Evolutionary conservation across 306 rosid genomes (phyloP).

Genomic region (Inga oerstediana): DNA sequence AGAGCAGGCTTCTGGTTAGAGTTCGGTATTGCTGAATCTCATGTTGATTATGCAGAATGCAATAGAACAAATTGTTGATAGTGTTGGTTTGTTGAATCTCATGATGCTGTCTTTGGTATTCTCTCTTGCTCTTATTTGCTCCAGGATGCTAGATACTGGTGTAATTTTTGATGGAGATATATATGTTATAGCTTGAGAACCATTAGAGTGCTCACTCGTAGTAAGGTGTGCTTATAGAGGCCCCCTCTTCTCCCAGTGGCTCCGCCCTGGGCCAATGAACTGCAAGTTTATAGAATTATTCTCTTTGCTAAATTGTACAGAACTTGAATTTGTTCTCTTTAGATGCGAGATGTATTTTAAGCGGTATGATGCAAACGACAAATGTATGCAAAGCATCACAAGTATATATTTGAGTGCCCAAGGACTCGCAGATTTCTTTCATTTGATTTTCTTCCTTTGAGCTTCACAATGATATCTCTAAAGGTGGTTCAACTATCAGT

Average conservation of each 20-base stretch:
- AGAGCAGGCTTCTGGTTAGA: conserved; percentile 31
- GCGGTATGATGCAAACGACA: conserved; percentile 36
- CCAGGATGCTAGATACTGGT: conserved; percentile 29
- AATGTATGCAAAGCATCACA: conserved; percentile 34
- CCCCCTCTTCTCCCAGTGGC: conserved; percentile 31
- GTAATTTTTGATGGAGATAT: conserved; percentile 37
- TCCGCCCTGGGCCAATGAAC: conserved; percentile 28
- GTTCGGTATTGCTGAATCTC: conserved; percentile 24
- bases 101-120: conserved; percentile 34
- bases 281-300: conserved; percentile 30
- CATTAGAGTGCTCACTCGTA: conserved; percentile 30
- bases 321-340: conserved; percentile 38
- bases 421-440: not conserved
- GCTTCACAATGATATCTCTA: not conserved
- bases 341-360: conserved; percentile 41
- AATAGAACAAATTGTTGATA: not conserved
- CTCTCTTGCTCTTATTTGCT: conserved; percentile 14
- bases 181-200: conserved; percentile 35
- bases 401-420: conserved; percentile 34
- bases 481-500: not conserved
- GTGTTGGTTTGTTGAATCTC: conserved; percentile 31
- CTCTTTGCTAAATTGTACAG: conserved; percentile 48
- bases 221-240: conserved; percentile 37
- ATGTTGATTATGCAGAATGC: conserved; percentile 12
- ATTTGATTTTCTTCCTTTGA: conserved; percentile 13